Base-by-base conservation (phyloP, 23 red algal genomes). In the Chondrus crispus region DNA sequence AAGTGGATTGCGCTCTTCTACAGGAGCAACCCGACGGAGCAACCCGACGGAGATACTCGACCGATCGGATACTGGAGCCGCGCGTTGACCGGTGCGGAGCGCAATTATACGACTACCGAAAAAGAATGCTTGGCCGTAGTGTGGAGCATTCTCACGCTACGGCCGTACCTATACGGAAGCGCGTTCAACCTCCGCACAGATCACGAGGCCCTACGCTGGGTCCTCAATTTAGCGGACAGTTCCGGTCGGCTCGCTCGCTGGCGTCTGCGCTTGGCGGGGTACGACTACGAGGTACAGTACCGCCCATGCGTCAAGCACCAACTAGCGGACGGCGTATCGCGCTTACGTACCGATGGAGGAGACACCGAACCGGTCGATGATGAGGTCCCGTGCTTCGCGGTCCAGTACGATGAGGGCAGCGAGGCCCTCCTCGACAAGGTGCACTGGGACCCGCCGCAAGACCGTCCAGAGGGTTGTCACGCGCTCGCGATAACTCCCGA, bases 61-160 rank as follows among this genome's bases (percentile, higher is more conserved):
- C 46, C 78, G 5, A 46, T 82, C 52, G 46, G 78, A n/a, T 82
- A 82, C 47, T 82, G 30, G 43, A 82, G 78, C 78, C 36, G 78
- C 4, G 47, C 20, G 4, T 52, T 82, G 45, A 36, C 32, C 46
- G 47, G 32, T 36, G 52, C 47, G 22, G 78, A 82, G 78, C 30
- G 52, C n/a, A 45, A 52, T 9, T 82, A 82, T 28, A 52, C 47
- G 5, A 36, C 52, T 53, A 26, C 46, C 40, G 78, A 49, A 52
- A 45, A 30, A 51, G 78, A 82, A 62, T 46, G 14, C 39, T 36
- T 82, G 29, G 78, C 47, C 12, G 43, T 82, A 7, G 78, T 82
- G 24, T 82, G 78, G 78, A 47, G 7, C 35, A 52, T 82, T 19
- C 44, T 38, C 29, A 19, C 20, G 30, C 46, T 82, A 5, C 78